These are phyloP conservation scores for Solanum chiquidenum DNA, from an alignment of 257 asterid genomes.

Conservation along the genomic window DNA sequence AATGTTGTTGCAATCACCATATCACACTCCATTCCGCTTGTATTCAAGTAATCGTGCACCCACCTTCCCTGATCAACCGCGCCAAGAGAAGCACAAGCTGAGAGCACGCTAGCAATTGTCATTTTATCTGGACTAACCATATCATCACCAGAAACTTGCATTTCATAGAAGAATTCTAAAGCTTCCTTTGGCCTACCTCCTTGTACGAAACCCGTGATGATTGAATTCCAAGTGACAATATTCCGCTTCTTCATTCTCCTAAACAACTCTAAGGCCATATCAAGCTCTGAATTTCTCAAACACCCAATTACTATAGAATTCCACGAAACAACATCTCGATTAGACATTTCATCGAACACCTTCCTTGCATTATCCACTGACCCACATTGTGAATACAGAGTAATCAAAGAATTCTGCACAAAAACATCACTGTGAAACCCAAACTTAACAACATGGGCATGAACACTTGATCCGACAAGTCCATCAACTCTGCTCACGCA, in stretches of 20 bases:
- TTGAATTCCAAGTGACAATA: conserved; percentile 72
- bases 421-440: conserved; percentile 44
- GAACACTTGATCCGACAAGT: conserved; percentile 36
- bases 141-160: conserved; percentile 33
- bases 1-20: conserved; percentile 73
- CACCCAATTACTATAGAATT: conserved; percentile 47
- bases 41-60: conserved; percentile 54
- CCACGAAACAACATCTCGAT: conserved; percentile 73
- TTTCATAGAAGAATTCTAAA: conserved; percentile 44
- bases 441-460: conserved; percentile 37
- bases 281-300: conserved; percentile 48
- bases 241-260: conserved; percentile 39
- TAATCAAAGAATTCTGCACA: conserved; percentile 54
- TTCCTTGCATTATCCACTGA: conserved; percentile 36
- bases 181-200: conserved; percentile 72
- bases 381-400: conserved; percentile 42
- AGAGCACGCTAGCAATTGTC: conserved; percentile 56
- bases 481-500: conserved; percentile 37
- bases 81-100: conserved; percentile 84
- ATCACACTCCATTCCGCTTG: conserved; percentile 47
- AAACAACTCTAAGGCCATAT: conserved; percentile 39
- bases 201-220: conserved; percentile 69
- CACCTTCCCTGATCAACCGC: conserved; percentile 64
- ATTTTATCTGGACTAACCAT: conserved; percentile 50
- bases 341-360: conserved; percentile 64